A percentile compares a stretch with the other conserved stretches of the same genome.
phyloP scores from a whole-genome alignment of 192 early-diverging fungal species.

The Phlyctochytrium arcticum region DNA sequence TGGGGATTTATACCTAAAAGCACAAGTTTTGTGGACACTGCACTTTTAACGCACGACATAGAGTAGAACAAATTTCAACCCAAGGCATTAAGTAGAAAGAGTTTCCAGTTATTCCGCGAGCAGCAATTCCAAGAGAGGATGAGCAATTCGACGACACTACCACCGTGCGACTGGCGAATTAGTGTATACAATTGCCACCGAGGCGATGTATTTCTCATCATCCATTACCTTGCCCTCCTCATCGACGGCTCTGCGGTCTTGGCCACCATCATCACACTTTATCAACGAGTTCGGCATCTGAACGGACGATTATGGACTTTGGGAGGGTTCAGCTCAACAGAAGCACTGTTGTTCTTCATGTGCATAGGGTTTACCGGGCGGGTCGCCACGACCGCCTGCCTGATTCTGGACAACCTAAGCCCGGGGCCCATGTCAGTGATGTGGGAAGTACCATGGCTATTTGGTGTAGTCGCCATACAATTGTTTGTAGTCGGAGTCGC shows the following conservation, averaged over 20 bases:
- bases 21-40: too few species aligned
- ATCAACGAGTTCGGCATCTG: not conserved
- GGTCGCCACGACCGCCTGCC: not conserved
- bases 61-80: too few species aligned
- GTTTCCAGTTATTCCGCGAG: too few species aligned
- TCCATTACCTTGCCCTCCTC: not conserved
- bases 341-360: not conserved
- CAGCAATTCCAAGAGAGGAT: too few species aligned
- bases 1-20: too few species aligned
- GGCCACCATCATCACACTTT: not conserved
- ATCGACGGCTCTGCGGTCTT: not conserved
- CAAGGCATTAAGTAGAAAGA: too few species aligned
- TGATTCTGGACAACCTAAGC: not conserved
- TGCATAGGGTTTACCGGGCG: not conserved
- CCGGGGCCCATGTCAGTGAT: not conserved
- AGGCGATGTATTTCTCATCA: not conserved
- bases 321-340: not conserved
- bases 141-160: too few species aligned
- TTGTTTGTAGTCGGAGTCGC: not conserved
- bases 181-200: not conserved
- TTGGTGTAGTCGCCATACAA: not conserved
- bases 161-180: not conserved
- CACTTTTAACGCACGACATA: too few species aligned
- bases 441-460: not conserved
- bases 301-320: not conserved